Base-by-base conservation (phyloP, 345 rosid species). In the Moricandia moricandioides region DNA sequence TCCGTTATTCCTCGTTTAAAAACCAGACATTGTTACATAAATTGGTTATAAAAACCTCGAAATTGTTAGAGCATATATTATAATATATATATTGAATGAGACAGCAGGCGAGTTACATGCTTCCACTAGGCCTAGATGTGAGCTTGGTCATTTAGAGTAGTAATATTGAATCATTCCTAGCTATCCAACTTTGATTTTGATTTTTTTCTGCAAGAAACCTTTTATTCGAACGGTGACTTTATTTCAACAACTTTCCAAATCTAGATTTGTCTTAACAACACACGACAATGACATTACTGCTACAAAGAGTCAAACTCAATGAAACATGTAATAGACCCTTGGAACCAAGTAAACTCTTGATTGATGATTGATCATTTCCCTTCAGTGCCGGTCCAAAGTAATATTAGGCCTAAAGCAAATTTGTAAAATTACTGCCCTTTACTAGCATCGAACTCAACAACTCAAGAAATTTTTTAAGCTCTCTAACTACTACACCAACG, bases 271-370 rank as follows among this genome's bases (percentile, higher is more conserved):
- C 74, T 52, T 39, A 21, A 62, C 26, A 55, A 45, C 70, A 62
- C 17, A 14, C 35, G 26, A 69, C 62, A 77, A 21, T 26, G 39
- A 58, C 72, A 55, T 18, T 18, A 21, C 58, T 54, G 12, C 6
- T 18, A 54, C 16, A 52, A 62, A 52, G 56, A 76, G 69, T 27
- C 63, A 10, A 40, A 12, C 49, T 43, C 16, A 43, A 13, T 43
- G 16, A 13, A 43, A 12, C 16, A 16, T 4, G 14, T 37, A 77
- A 0, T 75, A 86, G 14, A 75, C 67, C 68, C 87, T 84, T 5
- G 89, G 80, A 39, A 87, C 87, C 65, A 87, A 79, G 73, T 87
- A 92, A 40, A 95, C 97, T 73, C 93, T 86, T 69, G 97, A 89
- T 85, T 33, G 8, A 90, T 83, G 51, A 90, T 79, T 4, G 87